Evolutionary conservation across 2,329 filamentous ascomycete genomes (phyloP).

Genomic region (Cordyceps pruinosa): DNA sequence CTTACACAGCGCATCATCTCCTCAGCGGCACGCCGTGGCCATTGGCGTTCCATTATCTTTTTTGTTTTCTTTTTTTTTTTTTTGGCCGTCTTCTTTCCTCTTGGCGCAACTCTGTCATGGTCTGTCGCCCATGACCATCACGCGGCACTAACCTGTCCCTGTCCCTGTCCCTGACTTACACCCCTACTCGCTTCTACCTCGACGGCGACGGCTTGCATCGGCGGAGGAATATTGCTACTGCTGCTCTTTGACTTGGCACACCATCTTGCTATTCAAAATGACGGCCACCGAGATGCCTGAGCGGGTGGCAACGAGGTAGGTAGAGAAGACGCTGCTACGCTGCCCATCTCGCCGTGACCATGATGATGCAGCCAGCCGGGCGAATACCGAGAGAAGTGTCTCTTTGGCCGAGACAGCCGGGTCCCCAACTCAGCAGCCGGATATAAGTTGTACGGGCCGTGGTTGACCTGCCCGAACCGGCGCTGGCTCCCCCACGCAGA

Average conservation of each 20-base stretch:
- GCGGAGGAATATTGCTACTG: background rate
- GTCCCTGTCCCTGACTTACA: background rate
- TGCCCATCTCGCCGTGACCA: background rate
- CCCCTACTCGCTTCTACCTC: background rate
- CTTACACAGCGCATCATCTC: background rate
- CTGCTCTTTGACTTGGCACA: background rate
- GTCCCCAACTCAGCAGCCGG: background rate
- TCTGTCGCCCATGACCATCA: background rate
- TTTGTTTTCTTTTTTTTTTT: background rate
- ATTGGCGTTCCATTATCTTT: constrained; percentile 1
- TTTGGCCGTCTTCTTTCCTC: background rate
- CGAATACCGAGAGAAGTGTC: constrained; percentile 1
- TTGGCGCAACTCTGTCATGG: background rate
- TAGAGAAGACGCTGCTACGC: background rate
- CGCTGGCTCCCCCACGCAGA: background rate
- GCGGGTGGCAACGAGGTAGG: constrained; percentile 1
- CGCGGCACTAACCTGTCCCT: too few relatives aligned
- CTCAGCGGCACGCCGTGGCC: background rate
- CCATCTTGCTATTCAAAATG: background rate
- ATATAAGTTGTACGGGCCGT: too few relatives aligned
- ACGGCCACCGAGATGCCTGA: background rate
- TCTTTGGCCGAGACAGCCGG: background rate
- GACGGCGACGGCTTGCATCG: background rate
- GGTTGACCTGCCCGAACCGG: constrained; percentile 5
- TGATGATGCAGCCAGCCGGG: too few relatives aligned